Conservation (phyloP, 305 asterid genomes). For the Striga hermonthica region DNA sequence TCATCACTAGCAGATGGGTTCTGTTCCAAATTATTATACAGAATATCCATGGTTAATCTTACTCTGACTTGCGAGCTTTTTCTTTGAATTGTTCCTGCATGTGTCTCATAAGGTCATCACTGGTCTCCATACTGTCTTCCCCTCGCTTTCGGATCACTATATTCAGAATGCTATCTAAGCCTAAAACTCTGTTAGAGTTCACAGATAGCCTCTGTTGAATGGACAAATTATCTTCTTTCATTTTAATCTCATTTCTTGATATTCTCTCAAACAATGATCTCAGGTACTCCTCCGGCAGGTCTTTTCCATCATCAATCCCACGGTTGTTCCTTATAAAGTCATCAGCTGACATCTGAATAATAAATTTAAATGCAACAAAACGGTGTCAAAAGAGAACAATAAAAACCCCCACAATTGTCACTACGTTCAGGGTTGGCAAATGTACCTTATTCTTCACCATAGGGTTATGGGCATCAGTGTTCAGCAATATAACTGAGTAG, state of each 20-base stretch:
- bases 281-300: constrained; percentile 90
- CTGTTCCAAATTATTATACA: constrained; percentile 26
- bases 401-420: constrained; percentile 20
- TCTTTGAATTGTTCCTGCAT: constrained; percentile 99
- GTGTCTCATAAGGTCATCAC: constrained; percentile 93
- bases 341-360: constrained; percentile 86
- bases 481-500: constrained; percentile 93
- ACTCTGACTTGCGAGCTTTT: constrained; percentile 99
- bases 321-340: constrained; percentile 96
- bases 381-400: constrained; percentile 13
- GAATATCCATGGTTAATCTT: constrained; percentile 44
- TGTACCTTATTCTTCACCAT: constrained; percentile 96
- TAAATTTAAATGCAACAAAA: constrained; percentile 27
- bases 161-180: constrained; percentile 84
- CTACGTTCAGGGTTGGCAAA: constrained; percentile 27
- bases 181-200: constrained; percentile 73
- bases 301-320: constrained; percentile 98
- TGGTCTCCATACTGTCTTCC: constrained; percentile 76
- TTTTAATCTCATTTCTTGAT: constrained; percentile 91
- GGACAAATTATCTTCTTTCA: constrained; percentile 92
- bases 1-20: constrained; percentile 19
- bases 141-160: constrained; percentile 91
- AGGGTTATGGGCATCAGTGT: constrained; percentile 98
- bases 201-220: constrained; percentile 84
- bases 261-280: constrained; percentile 88